Conservation (phyloP, 345 rosid species). For the Mallotus nudiflorus region DNA sequence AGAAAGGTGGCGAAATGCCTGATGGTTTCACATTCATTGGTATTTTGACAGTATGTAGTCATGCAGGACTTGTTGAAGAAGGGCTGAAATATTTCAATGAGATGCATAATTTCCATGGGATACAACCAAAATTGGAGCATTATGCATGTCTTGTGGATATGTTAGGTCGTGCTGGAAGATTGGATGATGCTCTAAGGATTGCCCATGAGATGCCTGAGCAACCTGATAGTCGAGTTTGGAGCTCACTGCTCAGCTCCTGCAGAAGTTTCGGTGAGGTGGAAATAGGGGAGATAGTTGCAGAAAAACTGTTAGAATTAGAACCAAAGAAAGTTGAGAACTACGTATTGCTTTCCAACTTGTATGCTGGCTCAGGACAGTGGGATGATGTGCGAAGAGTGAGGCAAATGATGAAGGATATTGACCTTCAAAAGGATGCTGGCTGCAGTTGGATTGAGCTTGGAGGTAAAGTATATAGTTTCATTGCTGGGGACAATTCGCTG, state of each 20-base stretch:
- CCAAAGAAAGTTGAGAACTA: conserved; percentile 57
- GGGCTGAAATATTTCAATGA: conserved; percentile 53
- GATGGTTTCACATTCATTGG: conserved; percentile 60
- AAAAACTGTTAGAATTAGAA: conserved; percentile 50
- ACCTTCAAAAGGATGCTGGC: conserved; percentile 60
- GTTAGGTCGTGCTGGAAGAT: conserved; percentile 62
- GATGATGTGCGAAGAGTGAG: conserved; percentile 56
- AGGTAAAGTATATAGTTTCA: conserved; percentile 52
- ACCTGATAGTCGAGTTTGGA: conserved; percentile 62
- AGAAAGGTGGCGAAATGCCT: conserved; percentile 38
- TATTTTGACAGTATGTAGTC: conserved; percentile 60
- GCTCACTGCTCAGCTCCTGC: conserved; percentile 69
- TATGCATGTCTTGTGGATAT: conserved; percentile 73
- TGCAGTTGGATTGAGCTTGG: conserved; percentile 71
- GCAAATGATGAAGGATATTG: conserved; percentile 51
- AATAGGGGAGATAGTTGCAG: conserved; percentile 54
- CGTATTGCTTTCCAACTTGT: conserved; percentile 62
- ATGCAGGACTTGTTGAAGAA: conserved; percentile 50
- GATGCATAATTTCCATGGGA: conserved; percentile 37
- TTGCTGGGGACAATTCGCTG: conserved; percentile 34
- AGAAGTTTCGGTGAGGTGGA: conserved; percentile 44
- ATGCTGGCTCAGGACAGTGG: conserved; percentile 59
- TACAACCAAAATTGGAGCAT: conserved; percentile 61
- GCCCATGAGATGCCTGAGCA: conserved; percentile 54
- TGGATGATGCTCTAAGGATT: conserved; percentile 50